A percentile compares a stretch with the other conserved stretches of the same genome.
Conservation (phyloP, 371 early-diverging fungal genomes). For the Blakeslea trispora region DNA sequence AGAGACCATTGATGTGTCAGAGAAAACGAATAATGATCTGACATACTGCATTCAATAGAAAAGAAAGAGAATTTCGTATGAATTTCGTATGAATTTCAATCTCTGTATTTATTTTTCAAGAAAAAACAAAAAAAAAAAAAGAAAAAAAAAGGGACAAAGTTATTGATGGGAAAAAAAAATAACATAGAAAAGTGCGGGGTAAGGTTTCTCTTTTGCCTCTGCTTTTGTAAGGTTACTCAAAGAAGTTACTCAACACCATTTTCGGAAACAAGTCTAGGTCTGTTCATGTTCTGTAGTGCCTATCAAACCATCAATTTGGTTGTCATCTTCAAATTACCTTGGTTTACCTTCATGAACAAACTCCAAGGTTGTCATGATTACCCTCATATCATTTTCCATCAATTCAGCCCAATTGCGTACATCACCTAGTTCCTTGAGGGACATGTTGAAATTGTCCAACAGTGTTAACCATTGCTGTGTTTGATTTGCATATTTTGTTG, state of each 20-base stretch:
- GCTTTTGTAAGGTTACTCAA: constrained; percentile 2
- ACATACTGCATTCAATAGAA: constrained; percentile 8
- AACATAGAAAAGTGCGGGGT: constrained; percentile 26
- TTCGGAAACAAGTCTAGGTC: not conserved
- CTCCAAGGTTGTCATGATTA: constrained; percentile 33
- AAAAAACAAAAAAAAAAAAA: constrained; percentile 1
- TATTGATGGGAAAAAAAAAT: constrained; percentile 28
- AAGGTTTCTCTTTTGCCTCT: not conserved
- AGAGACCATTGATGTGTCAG: constrained; percentile 8
- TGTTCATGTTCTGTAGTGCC: not conserved
- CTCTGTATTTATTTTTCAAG: constrained; percentile 2
- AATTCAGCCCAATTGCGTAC: constrained; percentile 80
- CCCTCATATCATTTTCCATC: constrained; percentile 39
- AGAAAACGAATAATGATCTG: constrained; percentile 25
- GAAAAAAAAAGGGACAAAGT: constrained; percentile 19
- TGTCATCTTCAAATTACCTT: too few relatives aligned
- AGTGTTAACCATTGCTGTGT: constrained; percentile 67
- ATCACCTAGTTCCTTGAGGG: constrained; percentile 81
- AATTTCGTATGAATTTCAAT: too few relatives aligned
- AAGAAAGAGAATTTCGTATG: too few relatives aligned
- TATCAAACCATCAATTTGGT: not conserved
- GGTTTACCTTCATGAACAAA: constrained; percentile 33
- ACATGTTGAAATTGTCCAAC: constrained; percentile 60
- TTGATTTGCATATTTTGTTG: constrained; percentile 53
- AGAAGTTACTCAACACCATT: constrained; percentile 1